Evolutionary conservation across 169 alveolate species (phyloP).

Genomic region (Plasmodium blacklocki): DNA sequence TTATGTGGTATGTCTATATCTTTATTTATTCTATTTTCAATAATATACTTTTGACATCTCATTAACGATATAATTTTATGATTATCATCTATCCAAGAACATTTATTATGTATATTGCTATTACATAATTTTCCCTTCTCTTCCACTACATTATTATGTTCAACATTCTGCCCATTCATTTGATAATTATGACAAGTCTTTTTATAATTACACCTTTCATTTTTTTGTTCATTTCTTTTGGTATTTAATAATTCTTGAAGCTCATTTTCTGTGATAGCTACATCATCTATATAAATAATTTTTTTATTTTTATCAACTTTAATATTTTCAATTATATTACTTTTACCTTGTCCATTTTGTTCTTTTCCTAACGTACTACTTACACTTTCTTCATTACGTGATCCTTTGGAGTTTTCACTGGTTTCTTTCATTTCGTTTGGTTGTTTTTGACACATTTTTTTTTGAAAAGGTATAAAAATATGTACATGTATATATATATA

Average conservation of each 20-base stretch:
- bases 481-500: too few relatives aligned
- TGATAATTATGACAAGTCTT: too few relatives aligned
- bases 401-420: background rate
- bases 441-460: too few relatives aligned
- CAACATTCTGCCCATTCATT: too few relatives aligned
- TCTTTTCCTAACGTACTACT: background rate
- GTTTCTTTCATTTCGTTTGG: too few relatives aligned
- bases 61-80: conserved; percentile 41
- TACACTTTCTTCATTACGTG: background rate
- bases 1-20: conserved; percentile 54
- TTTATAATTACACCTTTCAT: background rate
- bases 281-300: conserved; percentile 26
- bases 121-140: too few relatives aligned
- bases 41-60: conserved; percentile 26
- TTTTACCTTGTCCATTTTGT: background rate
- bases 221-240: background rate
- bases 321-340: conserved; percentile 23
- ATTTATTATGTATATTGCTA: background rate
- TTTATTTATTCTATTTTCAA: conserved; percentile 60
- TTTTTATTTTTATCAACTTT: conserved; percentile 36
- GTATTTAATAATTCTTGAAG: conserved; percentile 32
- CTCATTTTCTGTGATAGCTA: conserved; percentile 41
- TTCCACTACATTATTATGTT: too few relatives aligned
- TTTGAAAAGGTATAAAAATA: too few relatives aligned
- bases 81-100: conserved; percentile 13